Base-by-base conservation (phyloP, 2,329 filamentous ascomycete genomes). In the Colletotrichum sp. region DNA sequence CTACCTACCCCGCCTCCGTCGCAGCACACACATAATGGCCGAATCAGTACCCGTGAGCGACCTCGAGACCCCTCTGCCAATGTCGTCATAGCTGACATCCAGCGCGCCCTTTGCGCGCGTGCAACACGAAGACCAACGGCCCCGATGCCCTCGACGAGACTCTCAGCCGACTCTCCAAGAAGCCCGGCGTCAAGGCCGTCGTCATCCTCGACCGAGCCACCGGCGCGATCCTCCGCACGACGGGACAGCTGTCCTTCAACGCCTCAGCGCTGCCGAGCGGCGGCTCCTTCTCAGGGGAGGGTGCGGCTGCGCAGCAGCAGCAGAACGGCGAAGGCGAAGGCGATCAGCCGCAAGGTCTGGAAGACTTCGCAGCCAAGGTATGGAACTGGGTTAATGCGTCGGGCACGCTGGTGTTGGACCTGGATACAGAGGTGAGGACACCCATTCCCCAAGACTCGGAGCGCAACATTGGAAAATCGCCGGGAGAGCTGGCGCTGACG, bases 171-270 rank as follows among this genome's bases (percentile, higher is more conserved):
- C 88, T 97, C 60, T 92, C 93, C 55, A 93, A 94, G 82, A 96
- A 96, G 81, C 90, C 94, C 34, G 94, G 94, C 76, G 95, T 97
- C 68, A 94, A 94, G 83, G 94, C 93, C 79, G 94, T 94, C 71
- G 89, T 97, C 65, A 91, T 95, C 71, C 88, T 97, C 57, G 94
- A 96, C 79, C 92, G 94, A 72, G 86, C 90, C 16, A 93, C 91
- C 26, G 95, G 94, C 68, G 90, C 93, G 3, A 94, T 97, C 67
- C 89, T 97, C 68, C 94, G 94, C 81, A 94, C 93, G 8, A 94
- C 91, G 70, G 95, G 95, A 65, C 89, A 95, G 76, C 86, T 93
- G 14, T 90, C 90, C 16, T 89, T 94, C 64, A 76, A 71, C 34
- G 75, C 77, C 4, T 60, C 77, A 32, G 60, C 69, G 10, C 67